These are phyloP conservation scores for Candida railenensis DNA, from an alignment of 805 yeast genomes.

Conservation along the genomic window DNA sequence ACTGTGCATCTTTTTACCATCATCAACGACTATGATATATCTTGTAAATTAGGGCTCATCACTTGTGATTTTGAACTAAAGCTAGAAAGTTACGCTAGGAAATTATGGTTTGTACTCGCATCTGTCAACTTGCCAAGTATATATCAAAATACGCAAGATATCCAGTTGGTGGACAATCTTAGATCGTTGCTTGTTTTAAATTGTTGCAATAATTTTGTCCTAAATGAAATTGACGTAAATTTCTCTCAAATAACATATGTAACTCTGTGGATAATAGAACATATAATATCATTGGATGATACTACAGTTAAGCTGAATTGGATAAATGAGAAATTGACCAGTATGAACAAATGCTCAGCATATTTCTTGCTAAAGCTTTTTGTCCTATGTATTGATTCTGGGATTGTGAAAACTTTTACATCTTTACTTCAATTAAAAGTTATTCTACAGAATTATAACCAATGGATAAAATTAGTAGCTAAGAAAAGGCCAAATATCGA, in stretches of 20 bases:
- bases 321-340: conserved; percentile 2
- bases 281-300: conserved; percentile 9
- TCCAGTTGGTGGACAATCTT: conserved; percentile 18
- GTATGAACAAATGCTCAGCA: conserved; percentile 17
- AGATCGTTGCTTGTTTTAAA: conserved; percentile 31
- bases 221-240: conserved; percentile 19
- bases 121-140: conserved; percentile 6
- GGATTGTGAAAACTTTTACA: conserved; percentile 18
- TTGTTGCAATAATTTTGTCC: conserved; percentile 24
- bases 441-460: conserved; percentile 5
- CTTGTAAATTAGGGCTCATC: conserved; percentile 25
- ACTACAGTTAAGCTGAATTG: neutral
- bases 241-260: conserved; percentile 27
- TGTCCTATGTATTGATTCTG: conserved; percentile 20
- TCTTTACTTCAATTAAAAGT: conserved; percentile 15
- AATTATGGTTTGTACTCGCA: conserved; percentile 28
- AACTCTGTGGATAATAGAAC: conserved; percentile 24
- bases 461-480: neutral
- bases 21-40: conserved; percentile 34
- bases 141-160: neutral
- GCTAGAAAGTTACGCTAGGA: conserved; percentile 30
- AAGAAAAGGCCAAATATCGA: neutral
- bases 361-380: conserved; percentile 24
- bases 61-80: conserved; percentile 20
- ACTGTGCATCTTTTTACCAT: conserved; percentile 34